phyloP scores from a whole-genome alignment of 2,329 filamentous ascomycete genomes.

The Orbilia blumenaviensis region DNA sequence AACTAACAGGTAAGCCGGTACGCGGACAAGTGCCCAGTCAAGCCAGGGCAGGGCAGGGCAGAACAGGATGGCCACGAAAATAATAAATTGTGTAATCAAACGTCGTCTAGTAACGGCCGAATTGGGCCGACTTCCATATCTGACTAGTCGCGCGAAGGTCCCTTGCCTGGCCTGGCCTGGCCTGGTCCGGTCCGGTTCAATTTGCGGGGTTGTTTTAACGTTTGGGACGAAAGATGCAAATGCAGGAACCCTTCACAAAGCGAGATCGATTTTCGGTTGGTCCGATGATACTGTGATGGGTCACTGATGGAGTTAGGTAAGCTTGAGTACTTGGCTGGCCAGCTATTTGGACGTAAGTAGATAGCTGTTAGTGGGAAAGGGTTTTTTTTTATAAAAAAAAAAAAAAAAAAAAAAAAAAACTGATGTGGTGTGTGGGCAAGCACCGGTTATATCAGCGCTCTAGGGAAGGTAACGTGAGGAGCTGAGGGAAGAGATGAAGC shows the following conservation, averaged over 20 bases:
- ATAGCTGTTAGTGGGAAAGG: not conserved
- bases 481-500: not conserved
- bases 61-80: no score
- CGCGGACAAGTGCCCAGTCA: no score
- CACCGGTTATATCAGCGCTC: no score
- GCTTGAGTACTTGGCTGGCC: no score
- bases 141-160: conserved; percentile 4
- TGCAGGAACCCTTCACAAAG: conserved; percentile 18
- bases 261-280: not conserved
- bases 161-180: conserved; percentile 24
- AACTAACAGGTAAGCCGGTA: no score
- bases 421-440: no score
- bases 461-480: not conserved
- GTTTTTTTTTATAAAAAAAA: no score
- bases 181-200: no score
- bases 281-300: not conserved
- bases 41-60: no score
- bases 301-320: not conserved
- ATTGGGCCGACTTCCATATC: conserved; percentile 43
- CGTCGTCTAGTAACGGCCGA: conserved; percentile 17
- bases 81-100: not conserved
- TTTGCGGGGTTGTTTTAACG: not conserved
- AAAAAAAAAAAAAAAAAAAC: not conserved
- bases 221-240: conserved; percentile 6
- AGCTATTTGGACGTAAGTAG: not conserved